A percentile compares a stretch with the other conserved stretches of the same genome.
Evolutionary conservation across 129 eudicot genomes (phyloP).

Genomic region (Scalesia atractyloides): DNA sequence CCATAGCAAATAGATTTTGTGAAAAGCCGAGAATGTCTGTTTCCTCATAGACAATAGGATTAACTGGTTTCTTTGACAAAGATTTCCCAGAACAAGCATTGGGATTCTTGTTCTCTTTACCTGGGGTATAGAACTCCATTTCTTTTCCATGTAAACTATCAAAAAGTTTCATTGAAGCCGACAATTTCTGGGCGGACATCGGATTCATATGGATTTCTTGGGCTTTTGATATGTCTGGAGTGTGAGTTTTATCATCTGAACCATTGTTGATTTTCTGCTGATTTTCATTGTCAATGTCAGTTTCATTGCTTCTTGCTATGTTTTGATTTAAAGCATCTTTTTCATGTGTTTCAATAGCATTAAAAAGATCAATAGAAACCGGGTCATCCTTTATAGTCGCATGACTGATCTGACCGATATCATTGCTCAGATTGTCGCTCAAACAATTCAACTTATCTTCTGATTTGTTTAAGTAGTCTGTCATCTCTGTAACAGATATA

Average conservation of each 20-base stretch:
- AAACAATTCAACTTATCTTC: conserved; percentile 19
- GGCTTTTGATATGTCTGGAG: conserved; percentile 47
- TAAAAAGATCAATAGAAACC: neutral
- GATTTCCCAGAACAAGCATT: conserved; percentile 41
- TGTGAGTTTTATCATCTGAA: conserved; percentile 37
- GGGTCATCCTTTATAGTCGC: conserved; percentile 10
- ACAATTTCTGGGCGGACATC: conserved; percentile 15
- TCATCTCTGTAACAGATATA: conserved; percentile 17
- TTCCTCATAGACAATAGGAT: conserved; percentile 14
- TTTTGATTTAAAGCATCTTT: conserved; percentile 28
- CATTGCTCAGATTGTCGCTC: conserved; percentile 4
- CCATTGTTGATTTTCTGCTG: conserved; percentile 18
- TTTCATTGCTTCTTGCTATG: conserved; percentile 27
- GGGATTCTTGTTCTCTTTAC: conserved; percentile 63
- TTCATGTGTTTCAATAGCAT: conserved; percentile 12
- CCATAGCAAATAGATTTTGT: conserved; percentile 16
- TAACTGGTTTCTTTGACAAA: conserved; percentile 41
- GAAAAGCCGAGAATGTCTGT: conserved; percentile 3
- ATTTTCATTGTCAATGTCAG: conserved; percentile 19
- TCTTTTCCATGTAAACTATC: conserved; percentile 31
- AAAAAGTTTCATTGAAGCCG: conserved; percentile 32
- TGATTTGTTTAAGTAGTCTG: conserved; percentile 17
- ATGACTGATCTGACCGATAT: neutral
- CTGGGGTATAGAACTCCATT: conserved; percentile 59
- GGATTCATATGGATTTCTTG: conserved; percentile 10